Evolutionary conservation across 1,139 yeast genomes (phyloP), one percentile per base, ranked within the genome.

Genomic region (Scheffersomyces parashehatae): DNA sequence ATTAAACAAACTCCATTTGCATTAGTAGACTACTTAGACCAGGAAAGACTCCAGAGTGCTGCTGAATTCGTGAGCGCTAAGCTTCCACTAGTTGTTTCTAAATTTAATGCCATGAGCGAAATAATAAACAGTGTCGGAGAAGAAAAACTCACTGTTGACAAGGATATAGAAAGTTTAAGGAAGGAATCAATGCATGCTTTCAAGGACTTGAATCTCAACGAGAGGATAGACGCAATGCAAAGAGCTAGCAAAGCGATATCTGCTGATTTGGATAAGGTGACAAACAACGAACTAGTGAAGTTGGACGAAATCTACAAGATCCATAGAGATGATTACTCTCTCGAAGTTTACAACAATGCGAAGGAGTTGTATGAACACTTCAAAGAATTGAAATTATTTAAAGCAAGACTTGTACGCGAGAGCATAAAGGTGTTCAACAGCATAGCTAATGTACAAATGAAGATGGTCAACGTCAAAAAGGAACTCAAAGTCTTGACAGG

Each of bases 51-150:
- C 48, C 56, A 43, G 41, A 44, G 37, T 28, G 56, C 58, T 1
- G 61, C 77, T 0, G 37, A 44, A 0, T 62, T 49, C 33, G 57
- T 70, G 9, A 56, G 56, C 1, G 46, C 50, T 1, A 47, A 62
- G 29, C 50, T 74, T 24, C 78, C 79, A 0, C 36, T 41, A 9
- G 55, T 73, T 3, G 57, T 70, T 9, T 60, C 59, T 3, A 61
- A 55, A 56, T 76, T 58, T 73, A 82, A 65, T 58, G 67, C 40
- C 42, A 67, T 61, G 75, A 78, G 61, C 55, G 67, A 30, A 1
- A 42, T 45, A 1, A 54, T 73, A 0, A 61, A 58, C 32, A 37
- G 39, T 2, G 65, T 69, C 2, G 64, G 64, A 41, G 52, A 54
- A 2, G 68, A 62, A 5, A 70, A 69, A 37, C 28, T 60, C 1